Conservation (phyloP, 140 eudicot species). For the Stevia rebaudiana region DNA sequence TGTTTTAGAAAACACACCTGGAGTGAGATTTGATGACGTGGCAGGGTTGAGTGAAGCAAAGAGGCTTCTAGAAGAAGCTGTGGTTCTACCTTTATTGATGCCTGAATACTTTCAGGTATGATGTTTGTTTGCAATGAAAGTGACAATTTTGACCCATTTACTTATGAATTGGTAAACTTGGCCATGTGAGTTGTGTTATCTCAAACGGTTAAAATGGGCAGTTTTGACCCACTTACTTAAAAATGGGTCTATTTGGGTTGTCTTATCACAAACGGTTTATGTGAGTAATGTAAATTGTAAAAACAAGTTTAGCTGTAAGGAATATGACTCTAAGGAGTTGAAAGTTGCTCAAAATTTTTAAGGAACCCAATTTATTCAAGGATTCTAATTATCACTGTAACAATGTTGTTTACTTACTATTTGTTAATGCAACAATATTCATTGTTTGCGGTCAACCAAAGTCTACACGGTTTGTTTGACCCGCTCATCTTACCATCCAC, state of each 20-base stretch:
- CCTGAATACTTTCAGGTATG: slow-evolving; percentile 99
- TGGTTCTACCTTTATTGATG: slow-evolving; percentile 96
- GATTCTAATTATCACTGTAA: neutral
- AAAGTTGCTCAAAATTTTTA: too few species aligned
- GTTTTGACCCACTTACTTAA: neutral
- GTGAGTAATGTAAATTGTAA: too few species aligned
- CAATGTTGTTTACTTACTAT: neutral
- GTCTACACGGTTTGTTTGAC: neutral
- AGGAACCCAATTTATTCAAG: too few species aligned
- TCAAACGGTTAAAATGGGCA: neutral
- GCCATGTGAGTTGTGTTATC: neutral
- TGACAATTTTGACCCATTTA: neutral
- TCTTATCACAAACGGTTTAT: too few species aligned
- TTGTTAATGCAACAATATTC: neutral
- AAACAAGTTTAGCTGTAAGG: too few species aligned
- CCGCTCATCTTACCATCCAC: neutral
- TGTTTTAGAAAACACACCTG: slow-evolving; percentile 87
- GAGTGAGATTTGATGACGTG: slow-evolving; percentile 97
- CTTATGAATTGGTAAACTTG: neutral
- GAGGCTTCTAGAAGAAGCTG: slow-evolving; percentile 98
- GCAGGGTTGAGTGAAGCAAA: slow-evolving; percentile 96
- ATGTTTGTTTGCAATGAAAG: slow-evolving; percentile 1
- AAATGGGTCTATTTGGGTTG: too few species aligned
- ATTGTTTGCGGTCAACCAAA: neutral
- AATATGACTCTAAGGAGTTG: too few species aligned